Percentiles rank a stretch among this genome's conserved stretches.
Conservation (phyloP, 1,284 basidiomycete species). For the Leccinum solheimii region DNA sequence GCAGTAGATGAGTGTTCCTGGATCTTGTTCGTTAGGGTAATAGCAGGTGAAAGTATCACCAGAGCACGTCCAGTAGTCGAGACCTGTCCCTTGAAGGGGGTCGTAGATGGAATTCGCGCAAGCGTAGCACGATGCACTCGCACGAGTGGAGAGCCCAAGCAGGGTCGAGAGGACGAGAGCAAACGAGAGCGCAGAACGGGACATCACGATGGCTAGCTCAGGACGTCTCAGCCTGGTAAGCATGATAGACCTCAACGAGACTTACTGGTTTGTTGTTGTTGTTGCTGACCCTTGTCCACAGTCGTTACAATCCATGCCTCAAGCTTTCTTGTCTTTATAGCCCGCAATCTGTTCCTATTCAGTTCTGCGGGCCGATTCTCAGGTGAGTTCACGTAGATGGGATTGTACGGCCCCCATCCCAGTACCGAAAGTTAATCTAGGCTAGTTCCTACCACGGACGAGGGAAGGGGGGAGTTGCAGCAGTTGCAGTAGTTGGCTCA, state of each 20-base stretch:
- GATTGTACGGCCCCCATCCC: background rate
- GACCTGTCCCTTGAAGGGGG: slow-evolving; percentile 11
- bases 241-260: background rate
- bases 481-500: too few relatives aligned
- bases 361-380: background rate
- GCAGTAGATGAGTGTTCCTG: slow-evolving; percentile 15
- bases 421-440: background rate
- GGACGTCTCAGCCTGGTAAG: background rate
- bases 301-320: background rate
- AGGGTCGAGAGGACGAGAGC: slow-evolving; percentile 7
- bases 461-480: background rate
- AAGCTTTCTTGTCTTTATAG: background rate
- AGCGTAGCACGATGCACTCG: slow-evolving; percentile 7
- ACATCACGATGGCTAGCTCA: slow-evolving; percentile 3
- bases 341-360: background rate
- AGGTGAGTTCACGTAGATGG: background rate
- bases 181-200: slow-evolving; percentile 1
- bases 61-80: slow-evolving; percentile 20
- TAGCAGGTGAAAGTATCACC: slow-evolving; percentile 16
- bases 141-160: slow-evolving; percentile 9
- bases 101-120: slow-evolving; percentile 16
- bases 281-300: background rate
- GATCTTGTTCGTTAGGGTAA: slow-evolving; percentile 14
- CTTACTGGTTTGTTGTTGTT: background rate
- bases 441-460: background rate